Percentiles rank a stretch among this genome's conserved stretches.
These are phyloP conservation scores for Penicillium odoratum DNA, from an alignment of 495 filamentous ascomycete species.

Conservation along the genomic window DNA sequence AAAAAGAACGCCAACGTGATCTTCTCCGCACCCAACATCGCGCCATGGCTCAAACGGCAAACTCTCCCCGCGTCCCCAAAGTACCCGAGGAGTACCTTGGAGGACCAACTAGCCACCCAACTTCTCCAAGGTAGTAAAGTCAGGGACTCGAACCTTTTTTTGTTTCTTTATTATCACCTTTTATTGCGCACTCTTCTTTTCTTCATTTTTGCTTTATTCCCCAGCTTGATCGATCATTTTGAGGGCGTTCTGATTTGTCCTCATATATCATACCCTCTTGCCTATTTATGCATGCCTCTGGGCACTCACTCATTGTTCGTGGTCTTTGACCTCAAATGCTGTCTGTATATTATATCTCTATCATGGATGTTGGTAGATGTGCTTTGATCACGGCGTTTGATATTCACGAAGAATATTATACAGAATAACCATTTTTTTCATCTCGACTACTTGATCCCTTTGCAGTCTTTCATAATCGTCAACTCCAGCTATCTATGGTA, in stretches of 20 bases:
- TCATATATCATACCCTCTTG: slow-evolving; percentile 17
- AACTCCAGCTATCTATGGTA: no score
- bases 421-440: slow-evolving; percentile 2
- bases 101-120: slow-evolving; percentile 40
- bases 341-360: slow-evolving; percentile 21
- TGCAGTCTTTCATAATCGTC: neutral
- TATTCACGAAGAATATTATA: slow-evolving; percentile 8
- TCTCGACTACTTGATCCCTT: neutral
- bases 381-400: slow-evolving; percentile 8
- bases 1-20: slow-evolving; percentile 62
- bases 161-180: neutral
- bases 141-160: neutral
- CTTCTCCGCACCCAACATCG: slow-evolving; percentile 54
- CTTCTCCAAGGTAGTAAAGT: slow-evolving; percentile 34
- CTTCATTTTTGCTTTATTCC: slow-evolving; percentile 9
- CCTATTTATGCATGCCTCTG: slow-evolving; percentile 5
- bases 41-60: slow-evolving; percentile 39
- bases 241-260: slow-evolving; percentile 22
- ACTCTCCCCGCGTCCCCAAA: slow-evolving; percentile 62
- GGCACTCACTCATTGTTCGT: neutral
- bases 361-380: slow-evolving; percentile 6
- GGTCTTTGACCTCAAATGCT: neutral
- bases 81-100: slow-evolving; percentile 58
- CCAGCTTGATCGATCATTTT: slow-evolving; percentile 19
- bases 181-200: slow-evolving; percentile 6